These are phyloP conservation scores for Eucalyptus marginata DNA, from an alignment of 345 rosid species.

Conservation along the genomic window DNA sequence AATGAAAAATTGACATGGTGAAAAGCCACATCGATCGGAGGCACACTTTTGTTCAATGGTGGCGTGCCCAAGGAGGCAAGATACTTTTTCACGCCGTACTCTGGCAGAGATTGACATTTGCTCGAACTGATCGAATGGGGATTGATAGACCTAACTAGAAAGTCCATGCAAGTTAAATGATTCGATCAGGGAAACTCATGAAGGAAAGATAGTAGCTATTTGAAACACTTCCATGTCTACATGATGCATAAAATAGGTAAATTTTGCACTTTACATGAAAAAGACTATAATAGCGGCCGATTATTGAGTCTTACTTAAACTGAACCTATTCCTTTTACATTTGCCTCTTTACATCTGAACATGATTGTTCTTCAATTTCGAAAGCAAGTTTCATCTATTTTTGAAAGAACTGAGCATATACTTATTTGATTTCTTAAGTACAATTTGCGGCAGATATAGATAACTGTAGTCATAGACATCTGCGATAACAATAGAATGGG, in stretches of 20 bases:
- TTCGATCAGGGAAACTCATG: neutral
- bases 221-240: neutral
- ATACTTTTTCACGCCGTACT: too few species aligned
- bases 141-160: neutral
- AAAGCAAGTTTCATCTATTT: neutral
- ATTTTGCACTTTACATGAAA: neutral
- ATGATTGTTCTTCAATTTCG: neutral
- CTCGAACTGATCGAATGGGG: neutral
- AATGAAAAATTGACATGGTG: too few species aligned
- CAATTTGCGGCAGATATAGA: neutral
- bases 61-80: too few species aligned
- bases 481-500: slow-evolving; percentile 1
- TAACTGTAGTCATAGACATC: slow-evolving; percentile 2
- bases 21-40: too few species aligned
- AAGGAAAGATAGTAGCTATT: neutral
- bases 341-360: neutral
- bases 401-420: neutral
- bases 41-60: too few species aligned
- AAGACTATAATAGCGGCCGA: too few species aligned
- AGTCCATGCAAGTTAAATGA: neutral
- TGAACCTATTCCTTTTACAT: neutral
- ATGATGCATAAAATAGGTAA: neutral
- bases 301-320: too few species aligned
- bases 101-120: neutral
- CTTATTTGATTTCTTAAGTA: neutral